phyloP scores from a whole-genome alignment of 192 early-diverging fungal species.

The Kickxella alabastrina region DNA sequence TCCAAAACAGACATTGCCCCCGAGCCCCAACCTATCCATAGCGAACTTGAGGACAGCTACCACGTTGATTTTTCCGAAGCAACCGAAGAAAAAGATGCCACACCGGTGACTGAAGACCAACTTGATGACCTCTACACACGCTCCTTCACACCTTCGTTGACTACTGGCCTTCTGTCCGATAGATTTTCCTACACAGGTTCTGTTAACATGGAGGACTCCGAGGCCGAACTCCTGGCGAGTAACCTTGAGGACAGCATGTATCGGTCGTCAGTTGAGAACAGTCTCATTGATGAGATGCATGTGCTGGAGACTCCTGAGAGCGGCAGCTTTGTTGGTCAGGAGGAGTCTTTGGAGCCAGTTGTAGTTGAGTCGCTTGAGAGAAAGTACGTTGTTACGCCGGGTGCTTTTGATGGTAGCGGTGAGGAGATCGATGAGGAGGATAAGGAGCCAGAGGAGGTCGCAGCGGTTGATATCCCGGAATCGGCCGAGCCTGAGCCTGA shows the following conservation, averaged over 20 bases:
- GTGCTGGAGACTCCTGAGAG: conserved; percentile 10
- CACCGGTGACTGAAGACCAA: too few relatives aligned
- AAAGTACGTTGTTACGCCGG: conserved; percentile 34
- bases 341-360: conserved; percentile 6
- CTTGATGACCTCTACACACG: too few relatives aligned
- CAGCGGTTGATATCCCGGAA: neutral
- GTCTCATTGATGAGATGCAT: conserved; percentile 23
- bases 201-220: conserved; percentile 40
- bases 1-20: too few relatives aligned
- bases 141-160: too few relatives aligned
- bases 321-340: conserved; percentile 1
- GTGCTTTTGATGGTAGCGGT: conserved; percentile 18
- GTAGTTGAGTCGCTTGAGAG: neutral
- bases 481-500: too few relatives aligned
- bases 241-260: conserved; percentile 46
- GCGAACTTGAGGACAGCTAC: too few relatives aligned
- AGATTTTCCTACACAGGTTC: neutral
- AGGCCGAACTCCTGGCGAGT: conserved; percentile 40
- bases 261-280: conserved; percentile 5
- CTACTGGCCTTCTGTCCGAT: too few relatives aligned
- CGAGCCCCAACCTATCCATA: too few relatives aligned
- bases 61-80: too few relatives aligned
- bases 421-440: conserved; percentile 13
- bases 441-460: conserved; percentile 8
- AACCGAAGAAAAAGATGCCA: too few relatives aligned